Base-by-base conservation (phyloP, 1,139 yeast genomes). In the Blastobotrys illinoisensis region DNA sequence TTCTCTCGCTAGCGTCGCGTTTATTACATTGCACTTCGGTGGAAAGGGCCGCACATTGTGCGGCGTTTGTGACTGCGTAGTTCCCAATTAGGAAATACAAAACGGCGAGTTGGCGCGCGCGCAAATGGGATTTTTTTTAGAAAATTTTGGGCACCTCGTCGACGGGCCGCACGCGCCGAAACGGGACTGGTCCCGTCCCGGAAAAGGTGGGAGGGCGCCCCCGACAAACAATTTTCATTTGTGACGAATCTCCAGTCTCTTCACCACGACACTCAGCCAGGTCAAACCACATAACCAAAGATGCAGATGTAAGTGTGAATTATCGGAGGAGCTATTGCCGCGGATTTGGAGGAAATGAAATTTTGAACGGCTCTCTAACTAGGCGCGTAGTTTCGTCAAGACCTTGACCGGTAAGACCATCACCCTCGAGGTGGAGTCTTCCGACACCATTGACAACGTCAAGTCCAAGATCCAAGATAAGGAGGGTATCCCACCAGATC, bases 401-500 rank as follows among this genome's bases (percentile, higher is more conserved):
- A 83, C 88, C 75, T 79, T 83, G 75, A 83, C 88, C 68, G 88
- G 88, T 77, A 83, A 83, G 60, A 59, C 95, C 76, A 86, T 87
- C 79, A 88, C 95, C 77, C 85, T 88, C 72, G 96, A 88, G 82
- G 96, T 88, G 71, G 96, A 88, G 81, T 86, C 95, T 69, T 85
- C 93, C 67, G 96, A 88, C 83, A 87, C 95, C 72, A 88, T 88
- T 76, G 95, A 88, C 83, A 88, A 88, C 71, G 95, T 88, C 80
- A 88, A 88, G 82, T 80, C 91, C 72, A 88, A 88, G 84, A 88
- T 88, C 74, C 95, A 87, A 79, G 95, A 88, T 82, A 87, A 87
- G 82, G 96, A 88, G 78, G 95, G 95, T 72, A 88, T 88, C 67
- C 96, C 96, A 74, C 95, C 95, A 72, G 95, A 87, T 79, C 96